These are phyloP conservation scores for Penicillium taxi DNA, from an alignment of 495 filamentous ascomycete genomes.

Conservation along the genomic window DNA sequence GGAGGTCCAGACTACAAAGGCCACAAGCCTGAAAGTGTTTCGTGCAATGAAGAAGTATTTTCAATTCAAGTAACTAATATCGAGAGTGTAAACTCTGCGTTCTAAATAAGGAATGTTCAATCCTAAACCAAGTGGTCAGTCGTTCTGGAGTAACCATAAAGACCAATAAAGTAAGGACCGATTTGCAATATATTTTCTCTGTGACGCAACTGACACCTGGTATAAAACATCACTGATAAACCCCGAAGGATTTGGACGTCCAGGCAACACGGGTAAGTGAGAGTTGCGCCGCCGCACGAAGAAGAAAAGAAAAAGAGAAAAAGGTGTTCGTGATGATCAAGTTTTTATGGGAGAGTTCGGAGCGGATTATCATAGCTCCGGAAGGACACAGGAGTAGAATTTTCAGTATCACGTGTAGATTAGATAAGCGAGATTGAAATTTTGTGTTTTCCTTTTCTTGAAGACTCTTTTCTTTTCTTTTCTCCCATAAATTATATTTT, in stretches of 20 bases:
- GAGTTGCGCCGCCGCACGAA: constrained; percentile 57
- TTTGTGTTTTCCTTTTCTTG: constrained; percentile 8
- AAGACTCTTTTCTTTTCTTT: constrained; percentile 11
- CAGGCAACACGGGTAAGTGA: constrained; percentile 48
- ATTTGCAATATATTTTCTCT: constrained; percentile 55
- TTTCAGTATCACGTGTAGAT: neutral
- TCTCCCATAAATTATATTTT: constrained; percentile 19
- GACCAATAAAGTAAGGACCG: constrained; percentile 46
- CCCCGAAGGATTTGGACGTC: constrained; percentile 24
- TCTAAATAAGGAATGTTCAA: constrained; percentile 34
- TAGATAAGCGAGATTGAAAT: constrained; percentile 7
- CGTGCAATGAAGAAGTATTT: too few relatives aligned
- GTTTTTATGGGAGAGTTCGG: constrained; percentile 23
- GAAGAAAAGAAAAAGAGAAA: constrained; percentile 38
- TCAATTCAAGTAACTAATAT: too few relatives aligned
- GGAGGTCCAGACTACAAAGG: too few relatives aligned
- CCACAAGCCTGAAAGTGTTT: too few relatives aligned
- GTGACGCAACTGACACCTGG: constrained; percentile 56
- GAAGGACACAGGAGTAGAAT: neutral
- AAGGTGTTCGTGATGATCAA: constrained; percentile 5
- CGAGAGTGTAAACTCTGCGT: too few relatives aligned
- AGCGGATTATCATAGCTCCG: constrained; percentile 8
- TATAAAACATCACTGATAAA: constrained; percentile 36
- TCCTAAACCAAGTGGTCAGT: constrained; percentile 47
- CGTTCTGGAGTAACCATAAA: constrained; percentile 37